A percentile compares a stretch with the other conserved stretches of the same genome.
Evolutionary conservation across 345 rosid species (phyloP).

Genomic region (Nephelium lappaceum): DNA sequence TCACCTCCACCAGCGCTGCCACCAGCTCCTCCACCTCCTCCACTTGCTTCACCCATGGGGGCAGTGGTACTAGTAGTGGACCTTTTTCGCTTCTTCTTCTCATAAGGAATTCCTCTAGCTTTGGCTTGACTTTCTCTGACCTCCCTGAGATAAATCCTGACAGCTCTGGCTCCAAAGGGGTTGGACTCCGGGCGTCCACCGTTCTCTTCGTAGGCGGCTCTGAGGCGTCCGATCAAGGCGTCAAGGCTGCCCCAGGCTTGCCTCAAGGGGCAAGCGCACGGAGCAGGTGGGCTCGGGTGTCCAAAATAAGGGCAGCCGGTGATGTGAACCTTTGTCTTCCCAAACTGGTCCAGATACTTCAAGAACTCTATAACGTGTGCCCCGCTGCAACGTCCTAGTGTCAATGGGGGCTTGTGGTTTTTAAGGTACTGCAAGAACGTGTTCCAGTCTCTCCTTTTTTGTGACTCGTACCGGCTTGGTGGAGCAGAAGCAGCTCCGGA

Average conservation of each 20-base stretch:
- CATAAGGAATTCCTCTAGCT: conserved; percentile 74
- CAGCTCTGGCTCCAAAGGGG: conserved; percentile 72
- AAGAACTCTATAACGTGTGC: conserved; percentile 75
- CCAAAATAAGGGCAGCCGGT: conserved; percentile 61
- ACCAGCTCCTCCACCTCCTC: conserved; percentile 9
- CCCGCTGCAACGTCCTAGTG: conserved; percentile 64
- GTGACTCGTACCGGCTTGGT: conserved; percentile 71
- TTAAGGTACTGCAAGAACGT: conserved; percentile 68
- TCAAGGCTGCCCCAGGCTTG: conserved; percentile 86
- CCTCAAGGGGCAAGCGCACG: conserved; percentile 67
- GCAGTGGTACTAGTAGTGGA: conserved; percentile 16
- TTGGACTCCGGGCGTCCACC: conserved; percentile 63
- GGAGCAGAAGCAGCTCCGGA: conserved; percentile 21
- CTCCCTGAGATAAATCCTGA: conserved; percentile 67
- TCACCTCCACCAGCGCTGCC: conserved; percentile 12
- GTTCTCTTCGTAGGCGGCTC: conserved; percentile 78
- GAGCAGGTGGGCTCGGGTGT: conserved; percentile 60
- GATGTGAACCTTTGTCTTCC: conserved; percentile 73
- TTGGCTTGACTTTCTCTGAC: conserved; percentile 71
- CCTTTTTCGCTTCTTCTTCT: conserved; percentile 78
- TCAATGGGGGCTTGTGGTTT: conserved; percentile 68
- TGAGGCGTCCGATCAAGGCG: conserved; percentile 74
- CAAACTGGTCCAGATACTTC: conserved; percentile 72
- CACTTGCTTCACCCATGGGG: conserved; percentile 13
- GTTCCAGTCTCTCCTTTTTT: conserved; percentile 74